Evolutionary conservation across 2,329 filamentous ascomycete species (phyloP).

Genomic region (Talaromyces albobiverticillius): DNA sequence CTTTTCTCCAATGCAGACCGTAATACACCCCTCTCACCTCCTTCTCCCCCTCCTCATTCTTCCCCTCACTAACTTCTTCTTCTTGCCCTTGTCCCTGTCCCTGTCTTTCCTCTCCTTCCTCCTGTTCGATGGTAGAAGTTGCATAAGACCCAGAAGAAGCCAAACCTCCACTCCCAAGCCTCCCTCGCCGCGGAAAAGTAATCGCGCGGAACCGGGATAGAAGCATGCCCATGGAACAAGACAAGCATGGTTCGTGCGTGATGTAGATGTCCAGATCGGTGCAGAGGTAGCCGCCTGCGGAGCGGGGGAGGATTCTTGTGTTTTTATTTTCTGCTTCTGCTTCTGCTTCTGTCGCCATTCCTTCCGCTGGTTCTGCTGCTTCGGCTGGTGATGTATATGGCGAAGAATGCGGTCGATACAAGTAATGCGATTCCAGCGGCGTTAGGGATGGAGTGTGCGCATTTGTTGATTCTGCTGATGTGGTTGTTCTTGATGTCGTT

Average conservation of each 20-base stretch:
- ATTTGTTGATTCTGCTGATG: conserved; percentile 8
- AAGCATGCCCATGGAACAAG: conserved; percentile 94
- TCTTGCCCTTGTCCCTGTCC: neutral
- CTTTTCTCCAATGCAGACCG: conserved; percentile 63
- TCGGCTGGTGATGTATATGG: conserved; percentile 14
- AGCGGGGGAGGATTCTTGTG: conserved; percentile 68
- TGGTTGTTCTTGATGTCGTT: neutral
- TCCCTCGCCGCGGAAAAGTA: conserved; percentile 61
- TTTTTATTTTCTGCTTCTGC: conserved; percentile 14
- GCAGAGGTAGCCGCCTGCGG: conserved; percentile 86
- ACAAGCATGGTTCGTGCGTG: conserved; percentile 92
- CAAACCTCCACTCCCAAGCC: conserved; percentile 82
- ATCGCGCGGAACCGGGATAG: conserved; percentile 89
- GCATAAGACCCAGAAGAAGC: conserved; percentile 49
- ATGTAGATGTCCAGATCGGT: conserved; percentile 90
- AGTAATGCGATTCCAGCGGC: conserved; percentile 33
- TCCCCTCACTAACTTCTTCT: conserved; percentile 15
- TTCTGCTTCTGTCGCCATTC: neutral
- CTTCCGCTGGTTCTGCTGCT: too few species aligned
- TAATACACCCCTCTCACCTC: conserved; percentile 38
- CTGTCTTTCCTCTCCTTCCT: neutral
- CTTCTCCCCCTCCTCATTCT: conserved; percentile 11
- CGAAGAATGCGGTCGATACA: conserved; percentile 38
- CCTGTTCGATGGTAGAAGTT: too few species aligned
- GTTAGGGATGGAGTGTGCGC: conserved; percentile 38